Conservation (phyloP, 371 early-diverging fungal genomes). For the Circinella minor region DNA sequence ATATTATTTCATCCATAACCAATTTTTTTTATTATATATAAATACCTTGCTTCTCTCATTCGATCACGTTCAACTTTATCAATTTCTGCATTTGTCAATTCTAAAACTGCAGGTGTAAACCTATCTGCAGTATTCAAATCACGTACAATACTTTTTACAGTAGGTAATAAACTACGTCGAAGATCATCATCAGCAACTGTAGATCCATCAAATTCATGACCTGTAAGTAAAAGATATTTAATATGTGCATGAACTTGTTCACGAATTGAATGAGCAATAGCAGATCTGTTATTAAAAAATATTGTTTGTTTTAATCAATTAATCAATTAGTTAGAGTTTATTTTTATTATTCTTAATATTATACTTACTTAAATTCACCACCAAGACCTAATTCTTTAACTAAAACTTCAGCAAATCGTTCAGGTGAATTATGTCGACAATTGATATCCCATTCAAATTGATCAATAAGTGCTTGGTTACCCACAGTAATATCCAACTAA, state of each 20-base stretch:
- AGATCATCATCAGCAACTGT: conserved; percentile 80
- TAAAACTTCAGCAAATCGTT: conserved; percentile 73
- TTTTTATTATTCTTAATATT: too few relatives aligned
- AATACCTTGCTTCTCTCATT: conserved; percentile 64
- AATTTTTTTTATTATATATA: conserved; percentile 9
- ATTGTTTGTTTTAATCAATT: background rate
- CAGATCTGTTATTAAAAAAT: conserved; percentile 59
- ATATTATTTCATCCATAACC: background rate
- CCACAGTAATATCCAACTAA: conserved; percentile 50
- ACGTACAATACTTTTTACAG: conserved; percentile 55
- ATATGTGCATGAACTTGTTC: conserved; percentile 89
- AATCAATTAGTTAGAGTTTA: too few relatives aligned
- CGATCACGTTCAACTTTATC: conserved; percentile 81
- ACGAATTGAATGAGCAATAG: conserved; percentile 92
- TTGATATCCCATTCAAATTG: conserved; percentile 94
- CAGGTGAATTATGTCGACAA: conserved; percentile 75
- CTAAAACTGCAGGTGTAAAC: conserved; percentile 69
- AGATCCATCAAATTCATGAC: conserved; percentile 72
- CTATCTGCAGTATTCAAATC: conserved; percentile 56
- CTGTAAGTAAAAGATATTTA: conserved; percentile 82
- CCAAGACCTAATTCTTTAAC: conserved; percentile 72
- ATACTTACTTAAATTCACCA: conserved; percentile 76
- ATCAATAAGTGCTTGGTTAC: conserved; percentile 80
- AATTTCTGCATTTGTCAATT: conserved; percentile 74
- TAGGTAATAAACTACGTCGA: conserved; percentile 70